Conservation (phyloP, 2,329 filamentous ascomycete genomes). For the Penicillium paneum region DNA sequence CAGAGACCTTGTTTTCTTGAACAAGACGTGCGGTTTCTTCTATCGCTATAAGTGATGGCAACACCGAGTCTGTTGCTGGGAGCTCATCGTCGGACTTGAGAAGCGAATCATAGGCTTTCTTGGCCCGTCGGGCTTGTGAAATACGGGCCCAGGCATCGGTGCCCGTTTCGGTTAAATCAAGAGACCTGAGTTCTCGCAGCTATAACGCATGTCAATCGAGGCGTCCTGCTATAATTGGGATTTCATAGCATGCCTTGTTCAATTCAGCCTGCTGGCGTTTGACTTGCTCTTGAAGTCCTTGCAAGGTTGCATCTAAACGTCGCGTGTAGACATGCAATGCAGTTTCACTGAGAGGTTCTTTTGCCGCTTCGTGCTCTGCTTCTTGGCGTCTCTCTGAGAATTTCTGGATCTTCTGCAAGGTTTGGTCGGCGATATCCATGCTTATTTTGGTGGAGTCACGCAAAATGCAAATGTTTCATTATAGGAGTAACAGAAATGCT, state of each 20-base stretch:
- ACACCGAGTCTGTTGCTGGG: slow-evolving; percentile 62
- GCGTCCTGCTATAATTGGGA: not conserved
- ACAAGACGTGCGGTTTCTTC: slow-evolving; percentile 64
- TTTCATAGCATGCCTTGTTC: slow-evolving; percentile 38
- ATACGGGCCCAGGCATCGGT: slow-evolving; percentile 35
- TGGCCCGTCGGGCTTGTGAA: slow-evolving; percentile 54
- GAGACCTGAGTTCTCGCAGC: slow-evolving; percentile 33
- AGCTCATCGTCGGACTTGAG: slow-evolving; percentile 62
- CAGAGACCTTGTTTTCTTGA: slow-evolving; percentile 60
- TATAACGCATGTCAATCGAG: slow-evolving; percentile 21
- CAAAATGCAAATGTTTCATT: not conserved
- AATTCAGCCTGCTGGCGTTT: slow-evolving; percentile 48
- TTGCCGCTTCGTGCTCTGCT: slow-evolving; percentile 33
- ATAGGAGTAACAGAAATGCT: not conserved
- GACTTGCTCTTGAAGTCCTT: slow-evolving; percentile 59
- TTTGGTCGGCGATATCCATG: slow-evolving; percentile 35
- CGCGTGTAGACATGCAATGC: slow-evolving; percentile 35
- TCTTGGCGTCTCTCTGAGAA: slow-evolving; percentile 36
- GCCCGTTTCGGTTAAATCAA: slow-evolving; percentile 31
- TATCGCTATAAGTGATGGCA: slow-evolving; percentile 69
- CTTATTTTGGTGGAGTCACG: not conserved
- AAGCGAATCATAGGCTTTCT: slow-evolving; percentile 63
- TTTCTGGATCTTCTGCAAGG: slow-evolving; percentile 32
- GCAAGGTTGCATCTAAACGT: slow-evolving; percentile 62
- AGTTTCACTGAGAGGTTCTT: slow-evolving; percentile 28